A percentile compares a stretch with the other conserved stretches of the same genome.
Evolutionary conservation across 352 stramenopile species (phyloP).

Genomic region (Phytophthora niederhauseri): DNA sequence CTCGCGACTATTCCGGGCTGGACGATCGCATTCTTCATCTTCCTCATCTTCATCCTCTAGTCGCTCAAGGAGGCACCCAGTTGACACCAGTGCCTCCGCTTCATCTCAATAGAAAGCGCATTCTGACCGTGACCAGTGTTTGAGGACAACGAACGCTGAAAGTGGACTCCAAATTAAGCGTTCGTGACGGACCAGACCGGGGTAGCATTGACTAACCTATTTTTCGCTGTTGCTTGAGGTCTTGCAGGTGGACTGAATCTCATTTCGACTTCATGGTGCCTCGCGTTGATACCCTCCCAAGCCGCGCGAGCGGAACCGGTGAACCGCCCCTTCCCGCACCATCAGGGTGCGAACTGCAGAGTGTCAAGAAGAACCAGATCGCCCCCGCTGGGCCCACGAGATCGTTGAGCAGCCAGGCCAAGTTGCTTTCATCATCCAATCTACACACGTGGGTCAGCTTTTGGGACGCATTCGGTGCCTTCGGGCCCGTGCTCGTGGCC

Average conservation of each 20-base stretch:
- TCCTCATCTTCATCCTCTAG: conserved; percentile 50
- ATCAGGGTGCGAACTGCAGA: neutral
- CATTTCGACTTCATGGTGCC: neutral
- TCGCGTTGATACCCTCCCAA: neutral
- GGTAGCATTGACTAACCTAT: neutral
- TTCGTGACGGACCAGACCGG: neutral
- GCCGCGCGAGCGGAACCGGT: neutral
- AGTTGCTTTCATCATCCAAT: neutral
- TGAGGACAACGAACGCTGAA: conserved; percentile 2
- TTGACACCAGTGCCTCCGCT: neutral
- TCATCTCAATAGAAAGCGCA: conserved; percentile 25
- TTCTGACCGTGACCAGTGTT: neutral
- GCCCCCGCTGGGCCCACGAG: neutral
- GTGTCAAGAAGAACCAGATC: neutral
- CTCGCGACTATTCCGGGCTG: conserved; percentile 17
- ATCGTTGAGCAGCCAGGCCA: neutral
- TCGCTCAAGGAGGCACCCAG: conserved; percentile 24
- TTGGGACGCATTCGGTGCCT: neutral
- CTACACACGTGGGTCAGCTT: neutral
- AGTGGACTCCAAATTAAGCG: neutral
- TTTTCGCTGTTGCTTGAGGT: neutral
- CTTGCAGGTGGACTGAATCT: neutral
- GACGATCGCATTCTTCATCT: conserved; percentile 42
- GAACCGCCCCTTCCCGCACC: neutral
- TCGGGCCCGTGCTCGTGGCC: neutral